Evolutionary conservation across 2,329 filamentous ascomycete genomes (phyloP), one percentile per base, ranked within the genome.

Genomic region (Corniculantispora saksenae): DNA sequence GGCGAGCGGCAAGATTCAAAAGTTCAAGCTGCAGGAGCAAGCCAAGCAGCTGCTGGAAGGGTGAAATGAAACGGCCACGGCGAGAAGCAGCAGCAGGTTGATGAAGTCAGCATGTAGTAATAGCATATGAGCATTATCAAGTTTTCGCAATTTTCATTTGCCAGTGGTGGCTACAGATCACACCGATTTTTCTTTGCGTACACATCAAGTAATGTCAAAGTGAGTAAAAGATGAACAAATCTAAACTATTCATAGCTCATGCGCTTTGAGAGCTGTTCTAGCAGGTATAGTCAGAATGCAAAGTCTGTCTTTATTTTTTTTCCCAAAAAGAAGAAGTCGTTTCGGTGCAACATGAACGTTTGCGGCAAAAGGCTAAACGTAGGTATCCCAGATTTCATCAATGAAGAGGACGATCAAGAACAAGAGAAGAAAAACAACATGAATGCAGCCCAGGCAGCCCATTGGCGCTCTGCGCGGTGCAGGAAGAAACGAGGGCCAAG

Each of bases 1-100:
- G 43, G 91, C 93, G 7, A 97, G 93, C 75, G 94, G 94, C 27
- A 99, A 99, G 86, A 94, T 98, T 64, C 93, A 97, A 80, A 97
- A 98, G 80, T 97, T 91, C 75, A 94, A 90, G 80, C 76, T 98
- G 72, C 86, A 87, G 72, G 90, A 93, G 19, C 80, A 84, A 72
- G 94, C 82, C 1, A 77, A 74, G 69, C 75, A 78, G 68, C 58
- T 79, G 9, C 58, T 81, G 3, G 62, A 65, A 21, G 29, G 67
- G 67, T 21, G 48, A 21, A 21, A 19, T 50, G 51, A 35, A 43
- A 19, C 9, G 8, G 13, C n/a, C 6, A 9, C 9, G 9, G 10
- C 5, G 29, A 27, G 9, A 13, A 7, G 23, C 3, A 23, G 35
- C 5, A 13, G 29, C 9, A 21, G n/a, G 27, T 19, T 21, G 32